Percentiles rank a stretch among this genome's conserved stretches.
phyloP scores from a whole-genome alignment of 1,284 basidiomycete genomes.

The Tilletiaria anomala region DNA sequence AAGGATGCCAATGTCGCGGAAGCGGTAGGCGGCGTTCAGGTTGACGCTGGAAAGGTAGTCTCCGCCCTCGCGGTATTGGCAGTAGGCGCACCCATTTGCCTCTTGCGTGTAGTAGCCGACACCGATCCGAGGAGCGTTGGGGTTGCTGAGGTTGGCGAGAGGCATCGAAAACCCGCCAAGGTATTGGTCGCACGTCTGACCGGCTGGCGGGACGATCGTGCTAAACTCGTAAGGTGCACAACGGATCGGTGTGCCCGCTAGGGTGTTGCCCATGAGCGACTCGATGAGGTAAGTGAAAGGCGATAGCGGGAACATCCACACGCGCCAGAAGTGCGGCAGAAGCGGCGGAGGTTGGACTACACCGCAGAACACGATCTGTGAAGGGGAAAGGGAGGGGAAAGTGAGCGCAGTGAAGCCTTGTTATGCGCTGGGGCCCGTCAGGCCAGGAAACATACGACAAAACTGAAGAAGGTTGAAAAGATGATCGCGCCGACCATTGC shows the following conservation, averaged over 20 bases:
- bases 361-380: not conserved
- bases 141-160: conserved; percentile 9
- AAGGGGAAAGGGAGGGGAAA: too few species aligned
- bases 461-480: conserved; percentile 52
- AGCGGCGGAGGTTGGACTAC: conserved; percentile 26
- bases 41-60: conserved; percentile 42
- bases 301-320: conserved; percentile 47
- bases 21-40: conserved; percentile 10
- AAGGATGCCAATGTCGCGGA: conserved; percentile 43
- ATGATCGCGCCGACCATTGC: conserved; percentile 54
- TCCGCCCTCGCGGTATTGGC: conserved; percentile 49
- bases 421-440: too few species aligned
- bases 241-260: conserved; percentile 39
- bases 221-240: conserved; percentile 42
- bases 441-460: conserved; percentile 55
- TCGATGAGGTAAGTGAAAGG: conserved; percentile 52
- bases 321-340: conserved; percentile 20
- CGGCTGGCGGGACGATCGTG: conserved; percentile 37
- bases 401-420: too few species aligned
- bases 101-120: conserved; percentile 16
- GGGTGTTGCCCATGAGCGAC: conserved; percentile 39
- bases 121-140: conserved; percentile 5
- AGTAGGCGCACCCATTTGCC: conserved; percentile 22
- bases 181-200: conserved; percentile 42
- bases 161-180: conserved; percentile 35